Percentiles rank a stretch among this genome's conserved stretches.
Evolutionary conservation across 2,329 filamentous ascomycete genomes (phyloP).

Genomic region (Aspergillus luchuensis): DNA sequence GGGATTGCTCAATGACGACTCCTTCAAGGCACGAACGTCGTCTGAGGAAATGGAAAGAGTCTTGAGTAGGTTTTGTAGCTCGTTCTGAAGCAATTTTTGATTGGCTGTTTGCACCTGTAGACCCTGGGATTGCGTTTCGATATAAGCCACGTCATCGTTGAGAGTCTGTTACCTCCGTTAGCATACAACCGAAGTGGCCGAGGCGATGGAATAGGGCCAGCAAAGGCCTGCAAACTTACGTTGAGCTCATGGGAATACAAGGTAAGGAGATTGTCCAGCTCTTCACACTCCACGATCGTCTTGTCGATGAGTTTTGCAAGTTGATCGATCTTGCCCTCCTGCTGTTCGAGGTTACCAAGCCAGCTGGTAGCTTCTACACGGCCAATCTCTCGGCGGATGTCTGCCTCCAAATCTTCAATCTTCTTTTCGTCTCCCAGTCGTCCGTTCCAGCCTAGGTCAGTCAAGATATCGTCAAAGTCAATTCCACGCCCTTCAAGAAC

Average conservation of each 20-base stretch:
- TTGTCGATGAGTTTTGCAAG: constrained; percentile 84
- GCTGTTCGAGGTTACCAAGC: constrained; percentile 78
- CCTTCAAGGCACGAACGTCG: constrained; percentile 72
- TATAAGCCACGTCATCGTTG: constrained; percentile 93
- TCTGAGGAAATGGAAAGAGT: constrained; percentile 83
- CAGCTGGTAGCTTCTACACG: constrained; percentile 91
- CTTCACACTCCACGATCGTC: constrained; percentile 92
- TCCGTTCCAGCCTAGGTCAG: constrained; percentile 87
- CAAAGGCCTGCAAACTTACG: constrained; percentile 54
- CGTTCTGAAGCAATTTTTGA: constrained; percentile 87
- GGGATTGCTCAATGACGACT: constrained; percentile 70
- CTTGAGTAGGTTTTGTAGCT: constrained; percentile 83
- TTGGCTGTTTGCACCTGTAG: constrained; percentile 96
- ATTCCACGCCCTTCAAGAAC: constrained; percentile 75
- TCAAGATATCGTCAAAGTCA: constrained; percentile 79
- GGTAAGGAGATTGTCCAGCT: constrained; percentile 90
- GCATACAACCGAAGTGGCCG: constrained; percentile 14
- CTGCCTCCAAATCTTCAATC: constrained; percentile 77
- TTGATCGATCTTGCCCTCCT: constrained; percentile 84
- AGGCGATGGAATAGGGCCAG: neutral
- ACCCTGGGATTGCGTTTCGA: constrained; percentile 95
- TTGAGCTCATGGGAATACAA: constrained; percentile 93
- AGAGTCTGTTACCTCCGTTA: constrained; percentile 65
- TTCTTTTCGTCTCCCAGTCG: constrained; percentile 72
- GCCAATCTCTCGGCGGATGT: constrained; percentile 84